These are phyloP conservation scores for button mushroom (Agaricus bisporus) DNA, from an alignment of 768 basidiomycete genomes.

Conservation along the genomic window DNA sequence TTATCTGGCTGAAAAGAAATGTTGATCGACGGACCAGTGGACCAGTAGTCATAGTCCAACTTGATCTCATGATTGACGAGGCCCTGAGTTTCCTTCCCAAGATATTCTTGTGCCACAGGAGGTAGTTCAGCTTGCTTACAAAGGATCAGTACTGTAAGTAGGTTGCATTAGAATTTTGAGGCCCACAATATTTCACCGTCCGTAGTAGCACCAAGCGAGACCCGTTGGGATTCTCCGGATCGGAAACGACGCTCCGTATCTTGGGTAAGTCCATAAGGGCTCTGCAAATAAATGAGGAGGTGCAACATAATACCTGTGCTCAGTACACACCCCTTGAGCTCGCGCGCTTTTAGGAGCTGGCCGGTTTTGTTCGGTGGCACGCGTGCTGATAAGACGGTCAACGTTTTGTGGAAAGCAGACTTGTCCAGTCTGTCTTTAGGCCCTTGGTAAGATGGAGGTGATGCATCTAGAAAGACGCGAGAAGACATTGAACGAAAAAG, in stretches of 20 bases:
- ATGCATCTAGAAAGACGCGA: conserved; percentile 31
- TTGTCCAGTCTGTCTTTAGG: conserved; percentile 53
- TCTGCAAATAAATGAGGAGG: conserved; percentile 26
- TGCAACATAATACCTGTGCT: not conserved
- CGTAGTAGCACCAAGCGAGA: conserved; percentile 64
- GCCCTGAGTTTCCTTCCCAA: conserved; percentile 49
- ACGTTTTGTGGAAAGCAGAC: conserved; percentile 52
- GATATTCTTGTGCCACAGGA: conserved; percentile 43
- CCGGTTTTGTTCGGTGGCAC: conserved; percentile 53
- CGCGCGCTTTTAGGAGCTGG: conserved; percentile 46
- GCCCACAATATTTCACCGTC: conserved; percentile 53
- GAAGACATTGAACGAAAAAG: conserved; percentile 26
- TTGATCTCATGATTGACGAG: conserved; percentile 55
- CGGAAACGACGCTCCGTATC: conserved; percentile 50
- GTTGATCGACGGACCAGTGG: conserved; percentile 46
- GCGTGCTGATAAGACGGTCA: conserved; percentile 65
- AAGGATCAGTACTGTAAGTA: conserved; percentile 16
- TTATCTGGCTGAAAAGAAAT: not conserved
- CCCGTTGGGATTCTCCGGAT: conserved; percentile 40
- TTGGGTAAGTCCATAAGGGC: conserved; percentile 64
- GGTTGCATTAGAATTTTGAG: conserved; percentile 2
- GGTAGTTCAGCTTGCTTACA: conserved; percentile 67
- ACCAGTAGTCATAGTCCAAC: conserved; percentile 86
- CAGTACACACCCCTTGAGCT: conserved; percentile 50
- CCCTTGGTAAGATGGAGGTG: conserved; percentile 40